Conservation (phyloP, 805 yeast genomes). For the Kluyveromyces dobzhanskii region DNA sequence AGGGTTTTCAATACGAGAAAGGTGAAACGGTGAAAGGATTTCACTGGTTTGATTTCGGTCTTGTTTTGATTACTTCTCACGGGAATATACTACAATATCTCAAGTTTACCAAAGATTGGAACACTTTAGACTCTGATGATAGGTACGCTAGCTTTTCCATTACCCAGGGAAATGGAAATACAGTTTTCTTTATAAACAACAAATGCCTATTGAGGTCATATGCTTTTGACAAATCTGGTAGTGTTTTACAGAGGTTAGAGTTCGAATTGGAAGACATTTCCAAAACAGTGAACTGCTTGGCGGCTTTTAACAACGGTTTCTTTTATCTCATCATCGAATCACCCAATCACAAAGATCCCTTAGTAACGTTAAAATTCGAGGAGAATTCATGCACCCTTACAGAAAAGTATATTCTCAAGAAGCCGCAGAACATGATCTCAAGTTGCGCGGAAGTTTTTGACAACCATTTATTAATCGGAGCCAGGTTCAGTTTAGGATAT, state of each 20-base stretch:
- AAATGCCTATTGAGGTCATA: conserved; percentile 2
- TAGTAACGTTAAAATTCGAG: conserved; percentile 36
- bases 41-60: conserved; percentile 37
- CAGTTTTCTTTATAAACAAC: conserved; percentile 21
- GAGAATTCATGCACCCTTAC: conserved; percentile 21
- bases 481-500: conserved; percentile 61
- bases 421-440: conserved; percentile 45
- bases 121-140: conserved; percentile 13
- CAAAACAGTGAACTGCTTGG: conserved; percentile 45
- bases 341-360: conserved; percentile 55
- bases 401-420: conserved; percentile 22
- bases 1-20: conserved; percentile 24
- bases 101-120: conserved; percentile 22
- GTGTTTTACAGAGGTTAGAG: background rate
- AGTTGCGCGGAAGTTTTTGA: conserved; percentile 45
- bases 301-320: conserved; percentile 20
- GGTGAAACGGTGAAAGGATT: conserved; percentile 58
- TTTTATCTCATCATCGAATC: conserved; percentile 47
- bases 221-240: conserved; percentile 6
- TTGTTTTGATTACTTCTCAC: conserved; percentile 47
- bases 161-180: conserved; percentile 33
- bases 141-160: conserved; percentile 34
- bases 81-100: conserved; percentile 41
- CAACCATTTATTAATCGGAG: conserved; percentile 50
- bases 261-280: conserved; percentile 23